phyloP scores from a whole-genome alignment of 306 rosid genomes.

The Cyamopsis tetragonoloba region DNA sequence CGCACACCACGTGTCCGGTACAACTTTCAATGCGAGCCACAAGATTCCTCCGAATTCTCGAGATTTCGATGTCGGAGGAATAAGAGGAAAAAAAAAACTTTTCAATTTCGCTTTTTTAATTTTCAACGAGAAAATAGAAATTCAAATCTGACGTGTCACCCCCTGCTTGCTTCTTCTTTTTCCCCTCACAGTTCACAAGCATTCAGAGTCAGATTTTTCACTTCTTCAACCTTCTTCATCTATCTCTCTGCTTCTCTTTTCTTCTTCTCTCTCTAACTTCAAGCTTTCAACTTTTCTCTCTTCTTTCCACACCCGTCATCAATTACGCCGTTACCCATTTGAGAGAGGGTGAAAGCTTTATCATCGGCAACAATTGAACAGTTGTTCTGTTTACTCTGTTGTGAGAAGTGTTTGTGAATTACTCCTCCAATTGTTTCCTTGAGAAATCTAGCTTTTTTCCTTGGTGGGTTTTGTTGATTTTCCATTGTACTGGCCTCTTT shows the following conservation, averaged over 20 bases:
- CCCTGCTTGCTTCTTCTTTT: conserved; percentile 12
- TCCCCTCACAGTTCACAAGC: conserved; percentile 1
- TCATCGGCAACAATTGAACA: background rate
- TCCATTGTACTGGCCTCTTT: background rate
- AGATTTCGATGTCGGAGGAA: conserved; percentile 27
- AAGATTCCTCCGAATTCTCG: conserved; percentile 48
- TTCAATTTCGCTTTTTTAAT: background rate
- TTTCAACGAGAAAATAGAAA: background rate
- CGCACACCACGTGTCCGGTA: conserved; percentile 25
- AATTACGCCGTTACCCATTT: no score
- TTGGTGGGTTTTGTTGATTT: background rate
- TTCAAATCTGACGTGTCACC: conserved; percentile 44
- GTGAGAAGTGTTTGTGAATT: background rate
- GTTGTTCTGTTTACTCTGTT: background rate
- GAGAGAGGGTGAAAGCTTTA: background rate
- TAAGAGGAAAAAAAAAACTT: background rate
- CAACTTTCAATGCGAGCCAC: conserved; percentile 47
- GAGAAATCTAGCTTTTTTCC: background rate
- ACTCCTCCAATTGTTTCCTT: background rate
- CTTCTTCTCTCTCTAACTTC: background rate
- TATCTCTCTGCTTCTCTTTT: background rate
- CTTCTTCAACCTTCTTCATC: background rate
- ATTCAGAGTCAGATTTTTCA: background rate
- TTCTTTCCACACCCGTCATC: background rate
- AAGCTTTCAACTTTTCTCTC: background rate